phyloP scores from a whole-genome alignment of 495 filamentous ascomycete species.

The Zalerion maritima region DNA sequence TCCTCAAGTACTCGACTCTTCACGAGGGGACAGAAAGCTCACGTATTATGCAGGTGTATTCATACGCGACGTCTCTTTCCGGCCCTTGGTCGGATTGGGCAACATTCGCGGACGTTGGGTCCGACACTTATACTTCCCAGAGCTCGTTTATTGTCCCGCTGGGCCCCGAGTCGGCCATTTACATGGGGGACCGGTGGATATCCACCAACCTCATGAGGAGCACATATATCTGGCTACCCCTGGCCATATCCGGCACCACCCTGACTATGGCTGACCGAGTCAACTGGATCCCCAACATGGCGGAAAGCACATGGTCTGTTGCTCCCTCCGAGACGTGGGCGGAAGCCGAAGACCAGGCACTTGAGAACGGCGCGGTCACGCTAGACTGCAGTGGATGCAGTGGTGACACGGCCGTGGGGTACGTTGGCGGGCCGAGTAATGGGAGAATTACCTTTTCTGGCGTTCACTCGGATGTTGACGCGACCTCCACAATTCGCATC shows the following conservation, averaged over 20 bases:
- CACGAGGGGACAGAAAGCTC: conserved; percentile 18
- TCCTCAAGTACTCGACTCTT: background rate
- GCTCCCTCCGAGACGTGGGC: conserved; percentile 33
- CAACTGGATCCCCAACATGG: conserved; percentile 37
- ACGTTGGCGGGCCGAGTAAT: conserved; percentile 21
- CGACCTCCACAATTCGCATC: conserved; percentile 27
- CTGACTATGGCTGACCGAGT: conserved; percentile 36
- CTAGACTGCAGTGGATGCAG: conserved; percentile 22
- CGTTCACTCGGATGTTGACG: conserved; percentile 15
- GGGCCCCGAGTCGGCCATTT: conserved; percentile 30
- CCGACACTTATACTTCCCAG: conserved; percentile 38
- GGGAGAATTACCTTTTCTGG: conserved; percentile 18
- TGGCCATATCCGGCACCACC: conserved; percentile 39
- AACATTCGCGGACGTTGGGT: conserved; percentile 39
- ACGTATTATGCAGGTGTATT: no score
- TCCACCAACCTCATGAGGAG: conserved; percentile 40
- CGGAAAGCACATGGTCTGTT: conserved; percentile 21
- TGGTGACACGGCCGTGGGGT: conserved; percentile 19
- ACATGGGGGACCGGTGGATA: conserved; percentile 55
- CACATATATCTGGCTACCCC: conserved; percentile 54
- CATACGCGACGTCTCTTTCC: conserved; percentile 21
- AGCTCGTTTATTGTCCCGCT: conserved; percentile 36
- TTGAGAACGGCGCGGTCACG: conserved; percentile 12
- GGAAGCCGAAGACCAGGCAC: conserved; percentile 30
- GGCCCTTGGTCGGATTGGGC: conserved; percentile 46